A percentile compares a stretch with the other conserved stretches of the same genome.
These are phyloP conservation scores for Hymenoscyphus occultus DNA, from an alignment of 2,329 filamentous ascomycete species.

Conservation along the genomic window DNA sequence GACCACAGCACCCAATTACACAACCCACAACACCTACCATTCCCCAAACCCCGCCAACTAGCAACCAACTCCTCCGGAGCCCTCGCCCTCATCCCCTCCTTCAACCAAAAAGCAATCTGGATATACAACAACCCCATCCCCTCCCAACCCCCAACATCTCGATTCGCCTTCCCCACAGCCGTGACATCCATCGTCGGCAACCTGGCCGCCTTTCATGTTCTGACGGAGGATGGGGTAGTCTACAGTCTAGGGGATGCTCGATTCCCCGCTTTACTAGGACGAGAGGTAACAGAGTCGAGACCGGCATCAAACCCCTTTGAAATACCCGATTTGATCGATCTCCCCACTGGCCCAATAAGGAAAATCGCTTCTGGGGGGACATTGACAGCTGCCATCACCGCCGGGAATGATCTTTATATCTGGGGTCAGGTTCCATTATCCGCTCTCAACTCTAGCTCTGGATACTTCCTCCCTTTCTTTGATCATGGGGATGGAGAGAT, in stretches of 20 bases:
- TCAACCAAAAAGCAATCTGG: not conserved
- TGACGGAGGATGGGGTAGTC: conserved; percentile 39
- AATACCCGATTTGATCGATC: conserved; percentile 49
- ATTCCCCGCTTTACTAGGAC: conserved; percentile 55
- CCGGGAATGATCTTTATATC: conserved; percentile 56
- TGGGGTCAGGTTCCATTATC: conserved; percentile 47
- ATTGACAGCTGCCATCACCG: conserved; percentile 54
- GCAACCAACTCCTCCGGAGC: not conserved
- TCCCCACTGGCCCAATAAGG: conserved; percentile 50
- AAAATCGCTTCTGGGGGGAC: conserved; percentile 56
- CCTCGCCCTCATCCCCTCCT: not conserved
- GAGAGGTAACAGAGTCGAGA: conserved; percentile 39
- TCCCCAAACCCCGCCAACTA: not conserved
- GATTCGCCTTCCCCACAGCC: not conserved
- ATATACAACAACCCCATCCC: not conserved
- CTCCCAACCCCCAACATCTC: not conserved
- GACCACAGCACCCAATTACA: not conserved
- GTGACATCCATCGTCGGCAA: conserved; percentile 34
- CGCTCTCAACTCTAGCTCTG: not conserved
- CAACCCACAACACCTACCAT: not conserved
- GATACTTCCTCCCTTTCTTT: not conserved
- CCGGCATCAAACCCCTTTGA: conserved; percentile 46
- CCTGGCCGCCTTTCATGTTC: conserved; percentile 39
- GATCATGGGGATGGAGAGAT: not conserved
- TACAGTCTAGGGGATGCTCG: conserved; percentile 55